Evolutionary conservation across 164 flowering plant genomes (phyloP).

Genomic region (Tetracentron sinense): DNA sequence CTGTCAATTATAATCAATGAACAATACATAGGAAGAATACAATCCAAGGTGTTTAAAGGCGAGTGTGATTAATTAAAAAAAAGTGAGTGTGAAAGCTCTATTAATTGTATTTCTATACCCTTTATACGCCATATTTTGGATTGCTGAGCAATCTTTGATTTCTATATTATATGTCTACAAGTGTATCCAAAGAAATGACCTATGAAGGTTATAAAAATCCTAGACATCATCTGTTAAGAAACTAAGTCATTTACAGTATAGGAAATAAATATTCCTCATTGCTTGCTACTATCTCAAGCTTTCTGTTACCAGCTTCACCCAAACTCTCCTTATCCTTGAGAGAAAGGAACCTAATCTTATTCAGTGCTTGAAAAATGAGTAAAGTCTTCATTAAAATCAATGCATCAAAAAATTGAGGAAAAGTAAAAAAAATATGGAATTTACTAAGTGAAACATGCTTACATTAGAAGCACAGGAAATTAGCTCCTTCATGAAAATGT

Average conservation of each 20-base stretch:
- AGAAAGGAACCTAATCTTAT: constrained; percentile 90
- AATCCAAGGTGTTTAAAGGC: no score
- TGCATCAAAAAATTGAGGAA: background rate
- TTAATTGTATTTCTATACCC: no score
- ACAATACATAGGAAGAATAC: background rate
- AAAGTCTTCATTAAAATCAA: background rate
- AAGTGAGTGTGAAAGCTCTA: no score
- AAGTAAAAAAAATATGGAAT: background rate
- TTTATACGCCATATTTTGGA: no score
- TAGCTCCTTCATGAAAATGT: no score
- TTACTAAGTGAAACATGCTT: no score
- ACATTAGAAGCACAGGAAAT: no score
- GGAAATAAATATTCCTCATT: background rate
- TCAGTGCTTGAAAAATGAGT: constrained; percentile 60
- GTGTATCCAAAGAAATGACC: no score
- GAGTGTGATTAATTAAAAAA: no score
- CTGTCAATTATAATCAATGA: background rate
- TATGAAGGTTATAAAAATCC: background rate
- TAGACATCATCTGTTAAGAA: no score
- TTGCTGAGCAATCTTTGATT: no score
- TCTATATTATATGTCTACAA: no score
- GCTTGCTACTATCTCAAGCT: constrained; percentile 58
- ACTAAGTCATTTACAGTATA: background rate
- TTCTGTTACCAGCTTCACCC: constrained; percentile 86
- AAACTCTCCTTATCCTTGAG: constrained; percentile 87